phyloP scores from a whole-genome alignment of 2,329 filamentous ascomycete genomes.

The Aspergillus tamarii region DNA sequence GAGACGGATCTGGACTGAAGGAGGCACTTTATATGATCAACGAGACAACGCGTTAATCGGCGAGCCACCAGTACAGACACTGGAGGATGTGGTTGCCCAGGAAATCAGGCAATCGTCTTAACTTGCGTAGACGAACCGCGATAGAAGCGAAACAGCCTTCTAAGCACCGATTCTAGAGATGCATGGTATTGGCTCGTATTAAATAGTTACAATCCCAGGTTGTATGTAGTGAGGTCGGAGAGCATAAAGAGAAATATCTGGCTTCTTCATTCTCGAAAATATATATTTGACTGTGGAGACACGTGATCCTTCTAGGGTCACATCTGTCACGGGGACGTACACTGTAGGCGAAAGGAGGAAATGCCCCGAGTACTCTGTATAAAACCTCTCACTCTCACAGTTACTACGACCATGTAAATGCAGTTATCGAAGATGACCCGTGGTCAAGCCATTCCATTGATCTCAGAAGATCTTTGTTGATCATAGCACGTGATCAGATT shows the following conservation, averaged over 20 bases:
- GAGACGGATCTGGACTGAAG: slow-evolving; percentile 72
- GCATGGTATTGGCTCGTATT: no score
- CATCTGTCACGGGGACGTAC: background rate
- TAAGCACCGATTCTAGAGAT: no score
- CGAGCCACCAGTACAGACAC: slow-evolving; percentile 55
- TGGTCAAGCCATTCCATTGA: no score
- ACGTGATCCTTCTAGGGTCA: background rate
- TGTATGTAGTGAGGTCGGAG: no score
- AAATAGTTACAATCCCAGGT: no score
- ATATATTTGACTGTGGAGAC: no score
- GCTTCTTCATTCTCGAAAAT: no score
- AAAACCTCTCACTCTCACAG: accelerated
- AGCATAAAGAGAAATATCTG: no score
- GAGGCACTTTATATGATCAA: slow-evolving; percentile 70
- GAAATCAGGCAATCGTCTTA: background rate
- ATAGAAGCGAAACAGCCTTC: no score
- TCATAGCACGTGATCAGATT: no score
- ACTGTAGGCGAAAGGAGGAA: background rate
- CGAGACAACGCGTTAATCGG: slow-evolving; percentile 67
- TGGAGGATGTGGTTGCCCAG: slow-evolving; percentile 52
- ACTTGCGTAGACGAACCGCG: no score
- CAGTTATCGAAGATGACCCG: background rate
- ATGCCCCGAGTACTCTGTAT: background rate
- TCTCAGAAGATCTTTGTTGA: background rate
- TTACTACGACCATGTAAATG: background rate